Percentiles rank a stretch among this genome's conserved stretches.
Evolutionary conservation across 352 stramenopile species (phyloP).

Genomic region (Pythium aristosporum): DNA sequence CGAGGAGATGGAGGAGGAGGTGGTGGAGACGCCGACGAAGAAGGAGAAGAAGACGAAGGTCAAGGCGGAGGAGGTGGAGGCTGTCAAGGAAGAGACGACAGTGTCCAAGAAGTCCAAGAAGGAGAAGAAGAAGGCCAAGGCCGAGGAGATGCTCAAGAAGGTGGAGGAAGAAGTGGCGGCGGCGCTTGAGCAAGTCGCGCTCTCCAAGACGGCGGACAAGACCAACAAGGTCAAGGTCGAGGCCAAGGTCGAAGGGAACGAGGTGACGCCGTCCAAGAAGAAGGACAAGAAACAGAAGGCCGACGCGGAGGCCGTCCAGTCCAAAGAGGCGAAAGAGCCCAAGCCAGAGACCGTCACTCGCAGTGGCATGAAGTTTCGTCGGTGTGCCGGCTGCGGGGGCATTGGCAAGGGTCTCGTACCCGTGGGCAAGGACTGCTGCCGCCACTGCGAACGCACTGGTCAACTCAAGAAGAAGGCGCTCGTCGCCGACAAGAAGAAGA

Average conservation of each 20-base stretch:
- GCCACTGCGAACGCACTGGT: constrained; percentile 68
- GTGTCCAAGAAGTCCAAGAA: constrained; percentile 17
- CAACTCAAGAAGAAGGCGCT: constrained; percentile 63
- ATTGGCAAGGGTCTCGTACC: constrained; percentile 75
- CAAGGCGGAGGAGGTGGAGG: constrained; percentile 1
- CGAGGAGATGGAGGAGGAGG: constrained; percentile 3
- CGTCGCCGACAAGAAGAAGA: constrained; percentile 54
- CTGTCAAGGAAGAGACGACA: constrained; percentile 9
- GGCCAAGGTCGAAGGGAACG: neutral
- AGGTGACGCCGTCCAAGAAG: constrained; percentile 16
- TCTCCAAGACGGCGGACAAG: constrained; percentile 26
- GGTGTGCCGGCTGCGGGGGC: constrained; percentile 61
- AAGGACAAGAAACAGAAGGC: constrained; percentile 18
- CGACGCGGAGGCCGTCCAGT: neutral
- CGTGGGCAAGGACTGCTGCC: constrained; percentile 58
- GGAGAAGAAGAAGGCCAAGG: constrained; percentile 17
- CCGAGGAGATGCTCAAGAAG: constrained; percentile 3
- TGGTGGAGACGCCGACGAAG: constrained; percentile 10
- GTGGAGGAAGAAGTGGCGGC: constrained; percentile 16
- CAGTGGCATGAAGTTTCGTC: constrained; percentile 75
- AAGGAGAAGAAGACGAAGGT: constrained; percentile 12
- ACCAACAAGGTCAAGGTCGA: constrained; percentile 24
- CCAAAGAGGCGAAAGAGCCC: neutral
- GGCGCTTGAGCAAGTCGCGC: constrained; percentile 3
- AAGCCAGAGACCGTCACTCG: constrained; percentile 41